phyloP scores from a whole-genome alignment of 768 basidiomycete species.

The Austroboletus festivus region DNA sequence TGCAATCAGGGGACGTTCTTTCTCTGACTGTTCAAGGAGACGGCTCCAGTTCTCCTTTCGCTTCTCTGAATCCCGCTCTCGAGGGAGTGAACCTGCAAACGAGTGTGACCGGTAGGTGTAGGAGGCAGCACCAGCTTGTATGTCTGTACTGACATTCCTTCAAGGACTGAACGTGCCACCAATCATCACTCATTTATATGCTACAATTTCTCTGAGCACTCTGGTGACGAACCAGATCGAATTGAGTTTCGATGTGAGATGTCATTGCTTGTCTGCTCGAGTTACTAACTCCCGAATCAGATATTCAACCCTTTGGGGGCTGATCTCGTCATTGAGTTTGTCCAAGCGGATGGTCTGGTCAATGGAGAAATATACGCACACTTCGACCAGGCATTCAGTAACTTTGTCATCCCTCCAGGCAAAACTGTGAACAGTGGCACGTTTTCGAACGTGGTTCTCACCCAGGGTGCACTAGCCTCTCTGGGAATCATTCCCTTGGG shows the following conservation, averaged over 20 bases:
- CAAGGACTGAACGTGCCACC: constrained; percentile 48
- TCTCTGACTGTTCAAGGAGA: constrained; percentile 61
- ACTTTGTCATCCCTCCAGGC: constrained; percentile 55
- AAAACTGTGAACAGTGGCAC: constrained; percentile 59
- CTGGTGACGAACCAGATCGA: constrained; percentile 49
- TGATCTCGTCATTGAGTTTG: constrained; percentile 52
- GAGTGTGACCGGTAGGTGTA: constrained; percentile 42
- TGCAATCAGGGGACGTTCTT: constrained; percentile 48
- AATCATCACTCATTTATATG: constrained; percentile 56
- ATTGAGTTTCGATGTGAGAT: constrained; percentile 55
- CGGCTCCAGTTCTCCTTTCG: constrained; percentile 55
- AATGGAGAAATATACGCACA: constrained; percentile 54
- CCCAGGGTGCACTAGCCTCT: constrained; percentile 54
- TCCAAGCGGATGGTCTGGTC: constrained; percentile 54
- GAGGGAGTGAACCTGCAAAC: constrained; percentile 50
- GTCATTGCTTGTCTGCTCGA: neutral
- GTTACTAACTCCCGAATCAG: constrained; percentile 23
- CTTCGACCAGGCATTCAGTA: constrained; percentile 53
- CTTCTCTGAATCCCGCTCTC: constrained; percentile 53
- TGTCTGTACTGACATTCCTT: neutral
- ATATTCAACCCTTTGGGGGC: constrained; percentile 56
- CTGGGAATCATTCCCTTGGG: constrained; percentile 56
- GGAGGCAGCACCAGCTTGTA: neutral
- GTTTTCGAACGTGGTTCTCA: constrained; percentile 55
- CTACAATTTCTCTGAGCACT: constrained; percentile 48